Conservation (phyloP, 495 filamentous ascomycete species). For the Penicillium cosmopolitanum region DNA sequence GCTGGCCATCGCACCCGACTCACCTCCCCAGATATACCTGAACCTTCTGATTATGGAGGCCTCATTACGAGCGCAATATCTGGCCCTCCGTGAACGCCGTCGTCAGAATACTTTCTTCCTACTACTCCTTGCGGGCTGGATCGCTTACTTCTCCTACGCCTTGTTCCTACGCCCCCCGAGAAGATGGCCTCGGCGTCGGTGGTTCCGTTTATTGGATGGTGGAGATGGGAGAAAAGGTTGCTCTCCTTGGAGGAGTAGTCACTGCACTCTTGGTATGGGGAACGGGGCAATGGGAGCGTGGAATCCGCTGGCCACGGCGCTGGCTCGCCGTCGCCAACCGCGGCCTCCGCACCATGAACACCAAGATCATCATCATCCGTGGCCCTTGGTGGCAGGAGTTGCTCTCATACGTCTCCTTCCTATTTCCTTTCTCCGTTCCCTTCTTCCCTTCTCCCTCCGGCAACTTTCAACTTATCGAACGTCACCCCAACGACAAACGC, state of each 20-base stretch:
- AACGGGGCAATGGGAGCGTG: conserved; percentile 93
- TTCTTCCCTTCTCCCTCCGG: conserved; percentile 64
- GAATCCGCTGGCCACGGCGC: conserved; percentile 89
- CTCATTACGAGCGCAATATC: conserved; percentile 88
- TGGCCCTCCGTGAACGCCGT: conserved; percentile 82
- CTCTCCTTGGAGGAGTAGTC: conserved; percentile 82
- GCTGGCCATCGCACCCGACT: conserved; percentile 78
- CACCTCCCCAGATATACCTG: conserved; percentile 96
- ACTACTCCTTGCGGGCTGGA: conserved; percentile 76
- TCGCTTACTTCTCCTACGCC: conserved; percentile 78
- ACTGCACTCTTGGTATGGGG: conserved; percentile 85
- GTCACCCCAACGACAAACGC: conserved; percentile 48
- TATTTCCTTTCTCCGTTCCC: conserved; percentile 73
- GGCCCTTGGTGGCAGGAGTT: conserved; percentile 82
- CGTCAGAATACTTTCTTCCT: conserved; percentile 97
- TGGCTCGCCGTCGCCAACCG: conserved; percentile 89
- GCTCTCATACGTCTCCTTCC: conserved; percentile 67
- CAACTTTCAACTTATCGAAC: conserved; percentile 70
- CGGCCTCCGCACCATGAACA: conserved; percentile 88
- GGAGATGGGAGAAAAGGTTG: conserved; percentile 84
- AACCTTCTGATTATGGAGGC: conserved; percentile 97
- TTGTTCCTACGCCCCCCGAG: conserved; percentile 88
- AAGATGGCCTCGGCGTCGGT: conserved; percentile 87
- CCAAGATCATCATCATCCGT: conserved; percentile 88
- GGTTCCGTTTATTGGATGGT: conserved; percentile 96